These are phyloP conservation scores for Amoebophrya sp. DNA, from an alignment of 169 alveolate species.

Conservation along the genomic window DNA sequence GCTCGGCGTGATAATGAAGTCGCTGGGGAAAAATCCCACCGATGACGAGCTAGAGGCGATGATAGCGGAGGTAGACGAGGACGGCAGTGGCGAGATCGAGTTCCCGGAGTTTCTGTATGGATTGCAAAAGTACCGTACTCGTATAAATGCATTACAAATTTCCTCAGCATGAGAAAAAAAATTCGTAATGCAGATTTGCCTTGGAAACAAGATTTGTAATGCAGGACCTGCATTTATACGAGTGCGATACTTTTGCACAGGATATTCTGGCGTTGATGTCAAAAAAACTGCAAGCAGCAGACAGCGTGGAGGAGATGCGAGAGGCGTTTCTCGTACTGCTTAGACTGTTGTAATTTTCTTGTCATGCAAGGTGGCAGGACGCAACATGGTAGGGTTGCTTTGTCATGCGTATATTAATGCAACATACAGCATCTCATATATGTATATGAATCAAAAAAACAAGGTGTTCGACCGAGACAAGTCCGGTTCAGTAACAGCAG, in stretches of 20 bases:
- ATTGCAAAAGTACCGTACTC: no score
- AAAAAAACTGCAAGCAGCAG: constrained; percentile 92
- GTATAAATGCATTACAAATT: no score
- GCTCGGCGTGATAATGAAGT: constrained; percentile 50
- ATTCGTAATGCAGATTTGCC: no score
- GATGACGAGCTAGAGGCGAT: constrained; percentile 65
- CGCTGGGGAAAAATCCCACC: constrained; percentile 32
- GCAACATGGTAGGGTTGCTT: no score
- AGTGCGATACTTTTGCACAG: no score
- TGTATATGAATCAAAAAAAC: background rate
- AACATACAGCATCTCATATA: no score
- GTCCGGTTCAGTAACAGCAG: constrained; percentile 58
- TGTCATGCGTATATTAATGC: no score
- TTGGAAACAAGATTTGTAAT: no score
- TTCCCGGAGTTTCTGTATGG: constrained; percentile 96
- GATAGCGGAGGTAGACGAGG: constrained; percentile 77
- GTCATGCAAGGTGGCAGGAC: no score
- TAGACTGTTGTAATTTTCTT: background rate
- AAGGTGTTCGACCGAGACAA: constrained; percentile 8
- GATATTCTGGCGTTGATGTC: constrained; percentile 94
- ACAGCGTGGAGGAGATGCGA: constrained; percentile 90
- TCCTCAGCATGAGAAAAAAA: no score
- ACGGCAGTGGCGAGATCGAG: constrained; percentile 83
- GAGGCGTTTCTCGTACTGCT: constrained; percentile 85
- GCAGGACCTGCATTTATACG: no score